Conservation (phyloP, 1,284 basidiomycete species). For the Ceratobasidium sp. region DNA sequence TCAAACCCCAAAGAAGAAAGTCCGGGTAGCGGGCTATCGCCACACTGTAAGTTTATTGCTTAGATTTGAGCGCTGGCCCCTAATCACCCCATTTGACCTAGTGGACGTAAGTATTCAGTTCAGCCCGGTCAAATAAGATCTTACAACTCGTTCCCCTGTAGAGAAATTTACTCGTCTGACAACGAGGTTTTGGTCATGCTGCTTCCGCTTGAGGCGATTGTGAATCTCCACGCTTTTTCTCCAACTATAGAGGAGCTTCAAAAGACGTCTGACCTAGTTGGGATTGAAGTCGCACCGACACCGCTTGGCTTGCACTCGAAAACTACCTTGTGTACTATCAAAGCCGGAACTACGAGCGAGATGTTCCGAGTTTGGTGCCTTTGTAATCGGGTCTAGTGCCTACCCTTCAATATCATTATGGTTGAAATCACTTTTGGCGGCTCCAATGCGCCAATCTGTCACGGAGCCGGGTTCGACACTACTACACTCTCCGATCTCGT, state of each 20-base stretch:
- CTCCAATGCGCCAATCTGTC: conserved; percentile 45
- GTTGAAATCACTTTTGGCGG: conserved; percentile 48
- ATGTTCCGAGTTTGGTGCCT: conserved; percentile 48
- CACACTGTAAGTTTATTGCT: conserved; percentile 35
- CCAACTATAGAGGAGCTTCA: conserved; percentile 39
- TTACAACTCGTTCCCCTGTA: neutral
- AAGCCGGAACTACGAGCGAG: conserved; percentile 49
- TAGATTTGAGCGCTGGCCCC: too few species aligned
- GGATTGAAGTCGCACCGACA: conserved; percentile 25
- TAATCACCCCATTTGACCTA: neutral
- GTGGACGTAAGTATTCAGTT: conserved; percentile 43
- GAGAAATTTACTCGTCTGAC: conserved; percentile 34
- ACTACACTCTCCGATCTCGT: conserved; percentile 49
- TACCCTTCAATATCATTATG: conserved; percentile 49
- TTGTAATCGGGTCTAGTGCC: conserved; percentile 19
- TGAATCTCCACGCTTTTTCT: conserved; percentile 27
- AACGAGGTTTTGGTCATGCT: conserved; percentile 45
- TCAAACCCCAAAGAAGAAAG: conserved; percentile 24
- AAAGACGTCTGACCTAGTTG: conserved; percentile 37
- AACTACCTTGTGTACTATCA: conserved; percentile 36
- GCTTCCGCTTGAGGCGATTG: conserved; percentile 37
- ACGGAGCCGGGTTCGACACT: conserved; percentile 46
- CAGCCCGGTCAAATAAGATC: neutral
- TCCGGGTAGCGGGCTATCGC: conserved; percentile 47
- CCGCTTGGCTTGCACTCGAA: neutral